Evolutionary conservation across 1,284 basidiomycete genomes (phyloP).

Genomic region (Malassezia brasiliensis): DNA sequence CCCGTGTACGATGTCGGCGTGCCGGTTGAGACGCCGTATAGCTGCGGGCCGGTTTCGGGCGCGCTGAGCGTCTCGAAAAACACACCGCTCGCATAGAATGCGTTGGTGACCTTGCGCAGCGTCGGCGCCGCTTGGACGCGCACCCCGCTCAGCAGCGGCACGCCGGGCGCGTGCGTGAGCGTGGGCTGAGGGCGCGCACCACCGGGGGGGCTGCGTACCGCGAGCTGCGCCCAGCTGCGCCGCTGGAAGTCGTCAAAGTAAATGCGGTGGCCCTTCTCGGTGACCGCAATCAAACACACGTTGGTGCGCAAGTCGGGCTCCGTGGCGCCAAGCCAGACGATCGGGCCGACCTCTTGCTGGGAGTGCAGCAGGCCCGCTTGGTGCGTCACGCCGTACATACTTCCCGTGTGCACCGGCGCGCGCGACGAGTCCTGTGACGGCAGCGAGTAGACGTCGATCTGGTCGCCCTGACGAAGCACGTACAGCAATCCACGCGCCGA

Average conservation of each 20-base stretch:
- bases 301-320: constrained; percentile 24
- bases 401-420: constrained; percentile 32
- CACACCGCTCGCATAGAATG: constrained; percentile 13
- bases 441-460: constrained; percentile 41
- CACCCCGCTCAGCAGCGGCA: not conserved
- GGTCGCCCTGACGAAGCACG: constrained; percentile 32
- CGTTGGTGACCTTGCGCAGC: constrained; percentile 6
- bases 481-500: constrained; percentile 35
- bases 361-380: constrained; percentile 38
- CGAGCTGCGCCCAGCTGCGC: constrained; percentile 20
- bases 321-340: constrained; percentile 36
- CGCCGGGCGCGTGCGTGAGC: not conserved
- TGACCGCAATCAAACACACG: constrained; percentile 40
- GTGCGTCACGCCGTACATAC: constrained; percentile 36
- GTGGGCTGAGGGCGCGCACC: not conserved
- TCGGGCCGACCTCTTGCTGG: constrained; percentile 30
- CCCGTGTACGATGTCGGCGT: constrained; percentile 5
- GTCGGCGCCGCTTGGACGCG: not conserved
- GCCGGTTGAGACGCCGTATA: constrained; percentile 3
- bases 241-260: constrained; percentile 42
- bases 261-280: constrained; percentile 41
- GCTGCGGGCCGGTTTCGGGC: not conserved
- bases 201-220: constrained; percentile 16
- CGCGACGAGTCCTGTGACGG: constrained; percentile 30
- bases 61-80: constrained; percentile 10